These are phyloP conservation scores for Candida fluviatilis DNA, from an alignment of 805 yeast genomes.

Conservation along the genomic window DNA sequence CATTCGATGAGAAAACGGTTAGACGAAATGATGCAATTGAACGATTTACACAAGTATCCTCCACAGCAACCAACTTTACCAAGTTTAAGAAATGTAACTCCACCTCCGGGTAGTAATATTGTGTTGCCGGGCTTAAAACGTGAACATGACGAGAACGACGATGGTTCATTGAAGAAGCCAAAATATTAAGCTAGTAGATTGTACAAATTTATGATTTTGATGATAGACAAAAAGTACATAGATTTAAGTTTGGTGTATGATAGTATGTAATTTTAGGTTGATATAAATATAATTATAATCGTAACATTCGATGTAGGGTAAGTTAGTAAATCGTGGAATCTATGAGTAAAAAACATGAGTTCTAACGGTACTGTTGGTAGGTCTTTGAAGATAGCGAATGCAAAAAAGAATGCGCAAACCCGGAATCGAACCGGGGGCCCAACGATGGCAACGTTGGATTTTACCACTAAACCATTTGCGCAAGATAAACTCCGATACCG, in stretches of 20 bases:
- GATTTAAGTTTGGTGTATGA: neutral
- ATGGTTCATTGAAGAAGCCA: constrained; percentile 9
- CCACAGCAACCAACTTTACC: constrained; percentile 4
- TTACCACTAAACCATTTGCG: constrained; percentile 5
- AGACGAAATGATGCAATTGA: constrained; percentile 31
- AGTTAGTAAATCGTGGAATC: too few species aligned
- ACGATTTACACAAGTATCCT: constrained; percentile 4
- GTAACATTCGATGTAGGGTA: too few species aligned
- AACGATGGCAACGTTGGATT: constrained; percentile 6
- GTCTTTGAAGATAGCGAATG: too few species aligned
- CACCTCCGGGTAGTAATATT: constrained; percentile 6
- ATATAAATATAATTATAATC: too few species aligned
- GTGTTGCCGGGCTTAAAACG: constrained; percentile 19
- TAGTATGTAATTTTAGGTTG: neutral
- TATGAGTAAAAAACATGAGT: too few species aligned
- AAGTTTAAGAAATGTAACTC: constrained; percentile 3
- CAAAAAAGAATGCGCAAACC: constrained; percentile 3
- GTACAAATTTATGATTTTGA: neutral
- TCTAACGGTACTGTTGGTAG: too few species aligned
- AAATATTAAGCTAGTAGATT: constrained; percentile 7
- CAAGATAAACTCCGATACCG: constrained; percentile 56
- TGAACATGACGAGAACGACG: constrained; percentile 16
- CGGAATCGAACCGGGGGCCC: constrained; percentile 5
- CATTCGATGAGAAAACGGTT: constrained; percentile 43
- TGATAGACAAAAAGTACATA: neutral